Evolutionary conservation across 768 basidiomycete species (phyloP), one percentile per base, ranked within the genome.

Genomic region (Kwoniella botswanensis): DNA sequence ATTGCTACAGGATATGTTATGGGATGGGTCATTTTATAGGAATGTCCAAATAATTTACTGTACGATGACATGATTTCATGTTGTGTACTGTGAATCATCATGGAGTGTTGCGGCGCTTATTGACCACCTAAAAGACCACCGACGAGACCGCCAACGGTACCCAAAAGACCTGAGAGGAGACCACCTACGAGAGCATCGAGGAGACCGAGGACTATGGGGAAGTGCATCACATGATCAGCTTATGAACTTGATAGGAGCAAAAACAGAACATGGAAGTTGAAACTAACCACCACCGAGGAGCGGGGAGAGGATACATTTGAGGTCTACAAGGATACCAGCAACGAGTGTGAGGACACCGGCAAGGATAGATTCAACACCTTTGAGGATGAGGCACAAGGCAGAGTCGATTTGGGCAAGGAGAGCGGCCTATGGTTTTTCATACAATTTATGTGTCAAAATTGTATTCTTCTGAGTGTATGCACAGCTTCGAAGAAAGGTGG

Each of bases 331-430:
- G 41, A 68, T 61, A 26, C 50, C 46, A 24, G 59, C 61, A 18
- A 68, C 67, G 60, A 68, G 67, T n/a, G 52, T n/a, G 13, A 62
- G 61, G 46, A 68, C 67, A 63, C 67, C 67, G 53, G 53, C 67
- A 35, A 68, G 67, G 67, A 68, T 42, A 10, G 52, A 26, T 26
- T 68, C 67, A 18, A 68, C 60, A 26, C 44, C 67, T 21, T 62
- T 53, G 60, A 68, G 67, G 44, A 68, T 35, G 35, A 56, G n/a
- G 41, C 26, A 24, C 41, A 68, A 50, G 10, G 60, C 46, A 42
- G 52, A 43, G 67, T 68, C 67, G 26, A 68, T 56, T 44, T 68
- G 46, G 26, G 21, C 11, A 52, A 68, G 59, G 42, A 68, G 57
- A 22, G 46, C 42, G 42, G 66, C 56, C 66, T 67, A 6, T 17